Conservation (phyloP, 768 basidiomycete genomes). For the Paxillus rubicundulus region DNA sequence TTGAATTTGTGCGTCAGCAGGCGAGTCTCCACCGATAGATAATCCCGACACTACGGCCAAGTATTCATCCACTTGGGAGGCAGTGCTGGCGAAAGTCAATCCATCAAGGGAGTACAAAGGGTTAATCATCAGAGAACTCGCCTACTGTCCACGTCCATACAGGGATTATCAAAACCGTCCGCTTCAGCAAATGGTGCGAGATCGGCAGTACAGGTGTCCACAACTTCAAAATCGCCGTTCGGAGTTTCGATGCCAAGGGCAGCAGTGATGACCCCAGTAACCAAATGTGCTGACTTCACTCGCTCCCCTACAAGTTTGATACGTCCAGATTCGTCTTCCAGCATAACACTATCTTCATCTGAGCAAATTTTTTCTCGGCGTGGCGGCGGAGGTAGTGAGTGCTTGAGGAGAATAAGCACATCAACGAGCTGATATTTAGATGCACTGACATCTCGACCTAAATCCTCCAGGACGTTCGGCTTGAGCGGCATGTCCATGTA, state of each 20-base stretch:
- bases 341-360: constrained; percentile 73
- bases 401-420: constrained; percentile 44
- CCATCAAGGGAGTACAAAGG: constrained; percentile 8
- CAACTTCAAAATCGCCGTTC: constrained; percentile 89
- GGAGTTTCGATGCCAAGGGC: constrained; percentile 89
- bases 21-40: constrained; percentile 62
- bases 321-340: constrained; percentile 96
- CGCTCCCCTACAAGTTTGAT: constrained; percentile 81
- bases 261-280: constrained; percentile 90
- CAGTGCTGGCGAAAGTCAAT: constrained; percentile 8
- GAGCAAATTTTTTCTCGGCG: constrained; percentile 74
- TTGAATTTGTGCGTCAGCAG: constrained; percentile 72
- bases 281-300: constrained; percentile 59
- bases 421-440: constrained; percentile 3
- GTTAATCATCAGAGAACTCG: constrained; percentile 11
- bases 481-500: constrained; percentile 99
- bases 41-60: constrained; percentile 86
- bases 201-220: constrained; percentile 83
- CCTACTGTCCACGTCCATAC: constrained; percentile 74
- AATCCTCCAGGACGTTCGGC: constrained; percentile 95
- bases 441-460: constrained; percentile 81
- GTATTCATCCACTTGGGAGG: constrained; percentile 58
- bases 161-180: constrained; percentile 25
- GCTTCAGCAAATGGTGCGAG: constrained; percentile 55
- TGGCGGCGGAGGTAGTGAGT: constrained; percentile 84